Evolutionary conservation across 495 filamentous ascomycete species (phyloP).

Genomic region (Staphylotrichum tortipilum): DNA sequence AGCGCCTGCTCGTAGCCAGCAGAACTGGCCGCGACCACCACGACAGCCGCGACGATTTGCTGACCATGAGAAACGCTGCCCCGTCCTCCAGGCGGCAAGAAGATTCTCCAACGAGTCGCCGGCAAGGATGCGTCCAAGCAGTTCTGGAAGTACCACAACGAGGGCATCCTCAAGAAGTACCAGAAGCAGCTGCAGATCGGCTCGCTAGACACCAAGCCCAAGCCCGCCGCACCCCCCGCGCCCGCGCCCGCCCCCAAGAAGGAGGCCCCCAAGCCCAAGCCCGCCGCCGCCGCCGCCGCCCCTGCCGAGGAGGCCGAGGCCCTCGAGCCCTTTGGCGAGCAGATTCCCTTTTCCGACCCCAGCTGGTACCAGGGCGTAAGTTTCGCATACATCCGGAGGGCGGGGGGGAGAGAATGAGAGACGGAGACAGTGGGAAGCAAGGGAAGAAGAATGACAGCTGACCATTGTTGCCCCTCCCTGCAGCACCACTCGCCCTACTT

Average conservation of each 20-base stretch:
- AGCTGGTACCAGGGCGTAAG: conserved; percentile 93
- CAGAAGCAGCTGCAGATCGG: conserved; percentile 79
- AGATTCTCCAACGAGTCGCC: conserved; percentile 87
- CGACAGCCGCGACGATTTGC: no score
- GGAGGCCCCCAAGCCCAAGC: conserved; percentile 41
- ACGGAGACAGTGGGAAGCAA: no score
- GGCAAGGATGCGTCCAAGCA: conserved; percentile 97
- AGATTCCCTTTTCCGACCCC: conserved; percentile 89
- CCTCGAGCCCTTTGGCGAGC: conserved; percentile 72
- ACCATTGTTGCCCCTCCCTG: neutral
- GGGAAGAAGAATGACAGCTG: neutral
- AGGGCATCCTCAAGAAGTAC: conserved; percentile 90
- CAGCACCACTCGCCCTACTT: conserved; percentile 94
- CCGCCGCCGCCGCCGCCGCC: conserved; percentile 44
- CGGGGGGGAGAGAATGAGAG: no score
- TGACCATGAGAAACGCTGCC: no score
- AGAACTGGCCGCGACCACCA: no score
- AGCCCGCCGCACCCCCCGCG: conserved; percentile 44
- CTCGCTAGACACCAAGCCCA: conserved; percentile 79
- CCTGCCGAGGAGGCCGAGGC: conserved; percentile 55
- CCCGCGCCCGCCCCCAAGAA: conserved; percentile 47
- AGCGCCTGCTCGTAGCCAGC: no score
- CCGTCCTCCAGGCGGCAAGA: conserved; percentile 73
- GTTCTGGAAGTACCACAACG: conserved; percentile 99
- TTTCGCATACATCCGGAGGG: conserved; percentile 9